phyloP scores from a whole-genome alignment of 371 early-diverging fungal species.

The Coemansia sp. region DNA sequence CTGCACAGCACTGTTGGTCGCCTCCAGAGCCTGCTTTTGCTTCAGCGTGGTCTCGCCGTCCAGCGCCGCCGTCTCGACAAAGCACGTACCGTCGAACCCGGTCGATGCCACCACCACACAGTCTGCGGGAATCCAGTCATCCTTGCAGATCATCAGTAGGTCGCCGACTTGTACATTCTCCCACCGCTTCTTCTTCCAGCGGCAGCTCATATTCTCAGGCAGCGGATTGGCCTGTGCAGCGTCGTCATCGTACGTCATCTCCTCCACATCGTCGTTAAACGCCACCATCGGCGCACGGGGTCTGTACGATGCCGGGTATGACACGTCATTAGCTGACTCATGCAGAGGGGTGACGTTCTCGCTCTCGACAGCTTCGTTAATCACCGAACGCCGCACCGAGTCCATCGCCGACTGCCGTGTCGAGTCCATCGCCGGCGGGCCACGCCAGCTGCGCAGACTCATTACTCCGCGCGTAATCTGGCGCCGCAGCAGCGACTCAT shows the following conservation, averaged over 20 bases:
- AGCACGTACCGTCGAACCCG: conserved; percentile 84
- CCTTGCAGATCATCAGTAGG: conserved; percentile 76
- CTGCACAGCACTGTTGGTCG: conserved; percentile 45
- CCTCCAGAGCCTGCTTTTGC: conserved; percentile 60
- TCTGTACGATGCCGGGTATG: not conserved
- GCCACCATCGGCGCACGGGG: conserved; percentile 25
- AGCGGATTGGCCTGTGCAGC: conserved; percentile 19
- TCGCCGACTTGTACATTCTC: conserved; percentile 90
- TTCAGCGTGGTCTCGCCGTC: conserved; percentile 93
- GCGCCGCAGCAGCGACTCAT: conserved; percentile 52
- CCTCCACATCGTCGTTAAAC: conserved; percentile 43
- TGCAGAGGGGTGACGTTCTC: too few species aligned
- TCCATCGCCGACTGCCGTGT: conserved; percentile 1
- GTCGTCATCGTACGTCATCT: conserved; percentile 12
- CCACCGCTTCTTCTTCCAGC: conserved; percentile 64
- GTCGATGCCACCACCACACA: conserved; percentile 80
- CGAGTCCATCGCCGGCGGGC: not conserved
- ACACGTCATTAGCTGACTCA: too few species aligned
- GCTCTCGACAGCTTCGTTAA: too few species aligned
- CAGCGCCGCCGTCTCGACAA: conserved; percentile 93
- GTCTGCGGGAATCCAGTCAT: conserved; percentile 96
- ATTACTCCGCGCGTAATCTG: conserved; percentile 51
- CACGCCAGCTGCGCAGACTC: conserved; percentile 53
- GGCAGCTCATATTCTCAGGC: conserved; percentile 50
- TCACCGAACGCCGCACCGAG: not conserved